A percentile compares a stretch with the other conserved stretches of the same genome.
Evolutionary conservation across 169 alveolate species (phyloP).

Genomic region (Plasmodium vivax): DNA sequence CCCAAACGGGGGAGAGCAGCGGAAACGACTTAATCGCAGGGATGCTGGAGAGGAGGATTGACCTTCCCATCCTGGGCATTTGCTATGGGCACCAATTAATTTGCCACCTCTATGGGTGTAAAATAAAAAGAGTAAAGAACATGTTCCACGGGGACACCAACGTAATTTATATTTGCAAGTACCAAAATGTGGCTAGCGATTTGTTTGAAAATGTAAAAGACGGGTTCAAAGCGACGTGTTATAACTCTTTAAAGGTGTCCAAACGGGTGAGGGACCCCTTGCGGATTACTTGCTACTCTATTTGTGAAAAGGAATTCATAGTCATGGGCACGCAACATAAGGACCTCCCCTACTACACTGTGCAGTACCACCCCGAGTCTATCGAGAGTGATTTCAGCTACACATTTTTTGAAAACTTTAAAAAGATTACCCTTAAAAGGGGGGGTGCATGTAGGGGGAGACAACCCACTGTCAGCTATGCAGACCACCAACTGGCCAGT

Average conservation of each 20-base stretch:
- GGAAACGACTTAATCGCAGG: conserved; percentile 1
- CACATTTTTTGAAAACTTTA: conserved; percentile 42
- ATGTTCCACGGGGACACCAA: conserved; percentile 58
- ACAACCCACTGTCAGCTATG: not conserved
- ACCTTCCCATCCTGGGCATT: conserved; percentile 37
- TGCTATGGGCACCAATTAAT: conserved; percentile 63
- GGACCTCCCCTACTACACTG: conserved; percentile 75
- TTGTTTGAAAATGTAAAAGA: conserved; percentile 35
- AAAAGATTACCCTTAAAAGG: conserved; percentile 14
- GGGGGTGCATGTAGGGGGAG: not conserved
- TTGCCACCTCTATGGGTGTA: conserved; percentile 40
- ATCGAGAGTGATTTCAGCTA: conserved; percentile 74
- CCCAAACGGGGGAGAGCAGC: not conserved
- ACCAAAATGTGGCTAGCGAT: not conserved
- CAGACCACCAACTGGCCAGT: not conserved
- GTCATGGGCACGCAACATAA: conserved; percentile 79
- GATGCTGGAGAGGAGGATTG: conserved; percentile 1
- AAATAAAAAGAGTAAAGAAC: conserved; percentile 43
- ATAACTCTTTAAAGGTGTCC: conserved; percentile 47
- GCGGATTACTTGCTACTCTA: conserved; percentile 39
- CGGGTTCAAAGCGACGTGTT: conserved; percentile 26
- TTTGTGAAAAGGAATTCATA: conserved; percentile 27
- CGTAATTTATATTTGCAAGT: conserved; percentile 26
- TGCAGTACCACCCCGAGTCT: conserved; percentile 83
- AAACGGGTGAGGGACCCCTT: not conserved